Evolutionary conservation across 345 rosid genomes (phyloP).

Genomic region (Laguncularia racemosa): DNA sequence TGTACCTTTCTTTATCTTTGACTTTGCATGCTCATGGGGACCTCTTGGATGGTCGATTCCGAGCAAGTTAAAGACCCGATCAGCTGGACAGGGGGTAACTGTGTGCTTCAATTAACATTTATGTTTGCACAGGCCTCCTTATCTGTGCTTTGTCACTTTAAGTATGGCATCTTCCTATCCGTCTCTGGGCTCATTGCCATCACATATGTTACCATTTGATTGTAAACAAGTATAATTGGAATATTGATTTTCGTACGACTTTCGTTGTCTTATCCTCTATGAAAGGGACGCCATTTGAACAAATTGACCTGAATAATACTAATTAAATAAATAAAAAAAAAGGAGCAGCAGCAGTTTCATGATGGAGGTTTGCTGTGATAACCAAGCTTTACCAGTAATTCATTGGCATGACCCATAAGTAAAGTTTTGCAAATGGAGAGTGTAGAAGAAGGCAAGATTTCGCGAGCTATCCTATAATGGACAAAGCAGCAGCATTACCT

Average conservation of each 20-base stretch:
- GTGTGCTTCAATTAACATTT: constrained; percentile 90
- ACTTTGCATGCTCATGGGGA: constrained; percentile 99
- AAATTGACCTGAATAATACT: too few species aligned
- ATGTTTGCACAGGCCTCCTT: constrained; percentile 88
- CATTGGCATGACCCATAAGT: too few species aligned
- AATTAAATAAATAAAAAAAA: too few species aligned
- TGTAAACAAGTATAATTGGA: too few species aligned
- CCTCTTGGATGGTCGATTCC: constrained; percentile 96
- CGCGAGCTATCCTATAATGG: neutral
- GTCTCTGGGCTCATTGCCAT: constrained; percentile 32
- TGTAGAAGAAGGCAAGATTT: constrained; percentile 12
- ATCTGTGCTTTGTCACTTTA: constrained; percentile 91
- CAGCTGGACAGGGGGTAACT: constrained; percentile 89
- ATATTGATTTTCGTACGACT: too few species aligned
- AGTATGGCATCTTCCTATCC: constrained; percentile 89
- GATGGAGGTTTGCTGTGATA: too few species aligned
- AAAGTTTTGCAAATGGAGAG: constrained; percentile 6
- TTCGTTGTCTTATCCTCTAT: too few species aligned
- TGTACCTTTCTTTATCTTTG: constrained; percentile 77
- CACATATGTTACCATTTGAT: too few species aligned
- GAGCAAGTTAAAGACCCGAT: constrained; percentile 86
- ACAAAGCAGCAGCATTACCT: constrained; percentile 3
- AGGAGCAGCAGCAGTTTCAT: too few species aligned
- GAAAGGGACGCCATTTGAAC: neutral
- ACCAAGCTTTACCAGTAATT: too few species aligned